phyloP scores from a whole-genome alignment of 2,329 filamentous ascomycete genomes.

The Penicillium hesseltinei region DNA sequence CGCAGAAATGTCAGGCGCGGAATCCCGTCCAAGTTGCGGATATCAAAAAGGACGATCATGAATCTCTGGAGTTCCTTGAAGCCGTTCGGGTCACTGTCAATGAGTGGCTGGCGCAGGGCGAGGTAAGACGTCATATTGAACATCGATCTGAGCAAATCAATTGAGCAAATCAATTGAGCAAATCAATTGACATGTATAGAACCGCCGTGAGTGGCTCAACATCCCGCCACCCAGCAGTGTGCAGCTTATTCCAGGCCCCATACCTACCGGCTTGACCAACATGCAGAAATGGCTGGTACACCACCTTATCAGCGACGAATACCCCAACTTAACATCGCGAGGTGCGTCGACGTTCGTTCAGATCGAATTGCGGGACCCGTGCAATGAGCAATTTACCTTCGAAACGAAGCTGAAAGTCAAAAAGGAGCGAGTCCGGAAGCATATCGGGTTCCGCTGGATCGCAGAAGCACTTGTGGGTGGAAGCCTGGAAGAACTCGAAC shows the following conservation, averaged over 20 bases:
- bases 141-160: neutral
- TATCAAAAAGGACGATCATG: conserved; percentile 52
- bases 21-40: conserved; percentile 41
- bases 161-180: neutral
- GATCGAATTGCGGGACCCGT: conserved; percentile 38
- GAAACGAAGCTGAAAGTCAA: conserved; percentile 29
- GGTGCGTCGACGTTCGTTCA: conserved; percentile 41
- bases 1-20: conserved; percentile 41
- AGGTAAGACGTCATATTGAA: conserved; percentile 16
- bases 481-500: conserved; percentile 38
- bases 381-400: conserved; percentile 34
- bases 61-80: conserved; percentile 53
- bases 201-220: conserved; percentile 44
- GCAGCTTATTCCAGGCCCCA: conserved; percentile 15
- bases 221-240: conserved; percentile 37
- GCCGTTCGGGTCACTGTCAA: conserved; percentile 47
- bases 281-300: conserved; percentile 66
- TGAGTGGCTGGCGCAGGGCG: conserved; percentile 42
- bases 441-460: conserved; percentile 49
- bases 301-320: conserved; percentile 65
- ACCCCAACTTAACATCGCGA: conserved; percentile 41
- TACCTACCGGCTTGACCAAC: conserved; percentile 46
- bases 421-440: conserved; percentile 32
- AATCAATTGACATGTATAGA: conserved; percentile 14
- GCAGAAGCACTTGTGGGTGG: conserved; percentile 46